A percentile compares a stretch with the other conserved stretches of the same genome.
phyloP scores from a whole-genome alignment of 2,329 filamentous ascomycete genomes.

The Talaromyces atroroseus region DNA sequence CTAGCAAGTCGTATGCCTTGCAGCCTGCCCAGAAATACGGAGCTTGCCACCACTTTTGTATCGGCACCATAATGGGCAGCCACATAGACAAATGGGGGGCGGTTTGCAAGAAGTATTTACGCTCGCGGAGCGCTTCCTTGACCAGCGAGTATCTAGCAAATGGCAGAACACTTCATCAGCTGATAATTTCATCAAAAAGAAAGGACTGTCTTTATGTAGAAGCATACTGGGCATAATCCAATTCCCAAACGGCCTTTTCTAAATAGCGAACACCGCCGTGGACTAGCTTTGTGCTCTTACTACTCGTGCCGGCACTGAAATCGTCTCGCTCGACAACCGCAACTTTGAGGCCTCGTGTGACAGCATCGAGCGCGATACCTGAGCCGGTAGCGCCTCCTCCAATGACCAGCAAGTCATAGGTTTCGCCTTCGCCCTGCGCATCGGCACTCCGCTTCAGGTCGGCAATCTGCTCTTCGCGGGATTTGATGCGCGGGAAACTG shows the following conservation, averaged over 20 bases:
- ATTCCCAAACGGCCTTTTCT: conserved; percentile 79
- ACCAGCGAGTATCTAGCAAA: conserved; percentile 58
- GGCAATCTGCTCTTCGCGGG: conserved; percentile 47
- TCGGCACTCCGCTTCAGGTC: conserved; percentile 44
- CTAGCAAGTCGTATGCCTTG: conserved; percentile 79
- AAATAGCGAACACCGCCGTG: conserved; percentile 80
- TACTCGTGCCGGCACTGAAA: conserved; percentile 75
- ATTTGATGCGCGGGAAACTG: conserved; percentile 48
- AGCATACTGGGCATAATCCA: conserved; percentile 70
- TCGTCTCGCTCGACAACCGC: conserved; percentile 78
- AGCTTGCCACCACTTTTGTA: conserved; percentile 78
- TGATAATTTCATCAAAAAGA: neutral
- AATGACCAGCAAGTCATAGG: conserved; percentile 73
- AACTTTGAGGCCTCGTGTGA: conserved; percentile 71
- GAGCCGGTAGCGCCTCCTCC: conserved; percentile 74
- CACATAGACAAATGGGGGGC: conserved; percentile 76
- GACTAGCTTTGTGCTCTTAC: conserved; percentile 82
- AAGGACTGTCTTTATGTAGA: neutral
- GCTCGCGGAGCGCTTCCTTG: conserved; percentile 73
- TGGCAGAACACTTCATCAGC: neutral
- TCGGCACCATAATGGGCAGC: conserved; percentile 76
- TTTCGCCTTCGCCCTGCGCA: conserved; percentile 35
- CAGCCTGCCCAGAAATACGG: conserved; percentile 67
- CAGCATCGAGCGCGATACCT: conserved; percentile 75
- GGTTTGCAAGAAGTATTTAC: conserved; percentile 76